Conservation (phyloP, 176 grass and related monocot genomes). For the Carex myosuroides region DNA sequence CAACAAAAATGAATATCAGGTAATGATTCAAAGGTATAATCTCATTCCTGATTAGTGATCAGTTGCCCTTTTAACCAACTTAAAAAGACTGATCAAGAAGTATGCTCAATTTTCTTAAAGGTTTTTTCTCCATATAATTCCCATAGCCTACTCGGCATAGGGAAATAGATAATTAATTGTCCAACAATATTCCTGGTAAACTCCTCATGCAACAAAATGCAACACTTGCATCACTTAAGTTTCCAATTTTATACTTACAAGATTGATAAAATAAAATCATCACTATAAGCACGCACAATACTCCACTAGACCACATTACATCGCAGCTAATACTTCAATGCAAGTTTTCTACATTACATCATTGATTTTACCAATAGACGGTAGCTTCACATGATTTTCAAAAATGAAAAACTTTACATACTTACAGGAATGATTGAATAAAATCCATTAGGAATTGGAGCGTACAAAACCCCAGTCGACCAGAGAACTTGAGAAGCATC, state of each 20-base stretch:
- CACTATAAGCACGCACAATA: not conserved
- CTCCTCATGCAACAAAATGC: not conserved
- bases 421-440: constrained; percentile 85
- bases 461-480: constrained; percentile 69
- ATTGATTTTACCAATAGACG: constrained; percentile 13
- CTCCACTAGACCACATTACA: constrained; percentile 7
- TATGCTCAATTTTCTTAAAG: not conserved
- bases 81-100: not conserved
- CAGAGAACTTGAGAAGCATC: constrained; percentile 67
- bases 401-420: constrained; percentile 1
- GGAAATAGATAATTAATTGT: not conserved
- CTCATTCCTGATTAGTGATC: not conserved
- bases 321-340: not conserved
- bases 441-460: constrained; percentile 83
- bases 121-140: not conserved
- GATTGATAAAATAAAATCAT: not conserved
- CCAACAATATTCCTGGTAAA: not conserved
- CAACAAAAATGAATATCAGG: not conserved
- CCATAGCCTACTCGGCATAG: not conserved
- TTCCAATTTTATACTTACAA: not conserved
- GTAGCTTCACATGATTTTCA: not conserved
- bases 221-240: not conserved
- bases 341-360: constrained; percentile 14
- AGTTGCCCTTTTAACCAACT: not conserved
- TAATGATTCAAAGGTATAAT: not conserved